Evolutionary conservation across 2,329 filamentous ascomycete species (phyloP), one percentile per base, ranked within the genome.

Genomic region (Emergomyces pasteurianus): DNA sequence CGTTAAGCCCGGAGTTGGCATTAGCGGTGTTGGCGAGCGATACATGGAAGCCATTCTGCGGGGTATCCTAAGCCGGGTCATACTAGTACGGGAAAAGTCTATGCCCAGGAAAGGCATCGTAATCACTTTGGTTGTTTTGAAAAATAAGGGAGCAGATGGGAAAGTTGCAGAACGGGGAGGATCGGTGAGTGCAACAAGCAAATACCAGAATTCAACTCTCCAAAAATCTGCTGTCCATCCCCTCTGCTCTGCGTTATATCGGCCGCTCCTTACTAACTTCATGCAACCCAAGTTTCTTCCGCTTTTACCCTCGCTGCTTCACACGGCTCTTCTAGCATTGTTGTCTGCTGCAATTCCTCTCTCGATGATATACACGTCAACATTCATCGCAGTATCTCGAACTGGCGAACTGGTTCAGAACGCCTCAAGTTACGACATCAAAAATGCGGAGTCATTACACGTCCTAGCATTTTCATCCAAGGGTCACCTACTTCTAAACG

Each of bases 341-440:
- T 79, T 97, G 42, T 90, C 91, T 50, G 90, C 89, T 31, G 87
- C 88, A 1, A 82, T 96, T 40, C 91, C 92, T 14, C 80, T 97
- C 69, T 86, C 85, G 52, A 84, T 86, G 63, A 88, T 88, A 14
- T 82, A 87, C 50, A 85, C 85, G 21, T 82, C 89, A 2, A 81
- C 83, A 0, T 75, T 88, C 23, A 74, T 90, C 63, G 85, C 86
- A 26, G 78, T 90, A 38, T 72, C 78, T 23, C 54, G 67, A 42
- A 68, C 72, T 38, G 68, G 72, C 46, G 66, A 74, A 55, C 74
- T 85, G 38, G 72, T 84, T 36, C 73, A 78, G 34, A 81, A 86
- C 60, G 90, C 90, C 7, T 83, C 82, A 3, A 79, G 84, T 6
- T 78, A 82, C 26, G 80, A 88, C 63, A 79, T 86, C 53, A 79